These are phyloP conservation scores for Neospora caninum DNA, from an alignment of 169 alveolate genomes.

Conservation along the genomic window DNA sequence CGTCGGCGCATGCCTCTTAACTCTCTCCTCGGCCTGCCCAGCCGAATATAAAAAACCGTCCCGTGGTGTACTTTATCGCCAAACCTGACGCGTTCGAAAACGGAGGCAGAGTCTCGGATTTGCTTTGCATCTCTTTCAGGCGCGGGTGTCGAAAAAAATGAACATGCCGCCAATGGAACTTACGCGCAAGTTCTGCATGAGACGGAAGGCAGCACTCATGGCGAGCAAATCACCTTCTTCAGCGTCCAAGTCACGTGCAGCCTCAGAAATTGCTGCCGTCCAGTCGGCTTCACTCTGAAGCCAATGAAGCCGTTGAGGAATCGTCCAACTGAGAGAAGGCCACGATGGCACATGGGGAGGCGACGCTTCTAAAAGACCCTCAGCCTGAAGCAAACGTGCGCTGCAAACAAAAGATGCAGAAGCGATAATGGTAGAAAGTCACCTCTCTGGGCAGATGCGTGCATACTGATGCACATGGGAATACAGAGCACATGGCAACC, in stretches of 20 bases:
- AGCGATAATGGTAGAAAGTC: neutral
- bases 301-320: conserved; percentile 11
- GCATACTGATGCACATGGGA: no score
- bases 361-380: neutral
- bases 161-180: neutral
- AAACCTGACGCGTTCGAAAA: no score
- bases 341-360: neutral
- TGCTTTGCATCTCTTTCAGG: no score
- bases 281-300: neutral
- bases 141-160: no score
- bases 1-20: no score
- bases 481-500: no score
- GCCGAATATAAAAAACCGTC: no score
- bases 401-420: neutral
- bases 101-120: no score
- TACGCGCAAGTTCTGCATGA: conserved; percentile 14
- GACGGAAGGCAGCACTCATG: conserved; percentile 1
- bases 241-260: neutral
- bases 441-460: no score
- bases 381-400: conserved; percentile 1
- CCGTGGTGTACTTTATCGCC: no score
- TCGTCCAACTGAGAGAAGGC: neutral
- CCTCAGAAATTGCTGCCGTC: neutral
- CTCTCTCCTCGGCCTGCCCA: no score
- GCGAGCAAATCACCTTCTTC: conserved; percentile 19